Conservation (phyloP, 1,284 basidiomycete genomes). For the Boletus sp. region DNA sequence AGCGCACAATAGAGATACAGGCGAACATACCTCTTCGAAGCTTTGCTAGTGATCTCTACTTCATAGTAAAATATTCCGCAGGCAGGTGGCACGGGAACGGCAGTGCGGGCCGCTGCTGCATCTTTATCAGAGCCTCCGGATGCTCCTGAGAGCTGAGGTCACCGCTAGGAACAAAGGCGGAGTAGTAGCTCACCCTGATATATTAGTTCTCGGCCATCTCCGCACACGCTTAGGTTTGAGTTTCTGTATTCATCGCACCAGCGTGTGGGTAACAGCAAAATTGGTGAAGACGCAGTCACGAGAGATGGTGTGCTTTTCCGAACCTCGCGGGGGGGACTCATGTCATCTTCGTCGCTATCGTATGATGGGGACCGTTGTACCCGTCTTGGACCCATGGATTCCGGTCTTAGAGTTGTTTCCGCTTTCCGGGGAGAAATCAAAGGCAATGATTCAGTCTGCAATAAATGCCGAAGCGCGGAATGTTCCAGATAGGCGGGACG, state of each 20-base stretch:
- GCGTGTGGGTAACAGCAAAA: conserved; percentile 65
- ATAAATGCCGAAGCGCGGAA: conserved; percentile 63
- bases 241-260: conserved; percentile 72
- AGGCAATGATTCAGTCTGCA: conserved; percentile 57
- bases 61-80: conserved; percentile 92
- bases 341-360: conserved; percentile 65
- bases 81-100: conserved; percentile 70
- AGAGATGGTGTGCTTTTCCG: conserved; percentile 29
- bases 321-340: conserved; percentile 43
- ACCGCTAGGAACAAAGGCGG: conserved; percentile 1
- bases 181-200: conserved; percentile 49
- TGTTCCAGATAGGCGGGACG: conserved; percentile 71
- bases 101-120: conserved; percentile 75
- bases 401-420: conserved; percentile 29
- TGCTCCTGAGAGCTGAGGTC: conserved; percentile 38
- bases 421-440: conserved; percentile 38
- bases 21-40: conserved; percentile 64
- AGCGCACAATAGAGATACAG: conserved; percentile 9
- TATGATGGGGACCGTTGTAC: conserved; percentile 30
- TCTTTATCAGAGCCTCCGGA: conserved; percentile 67
- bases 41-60: conserved; percentile 67
- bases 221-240: conserved; percentile 54
- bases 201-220: conserved; percentile 67
- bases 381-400: conserved; percentile 20
- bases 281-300: conserved; percentile 35